phyloP scores from a whole-genome alignment of 768 basidiomycete species.

The Mrakia frigida region DNA sequence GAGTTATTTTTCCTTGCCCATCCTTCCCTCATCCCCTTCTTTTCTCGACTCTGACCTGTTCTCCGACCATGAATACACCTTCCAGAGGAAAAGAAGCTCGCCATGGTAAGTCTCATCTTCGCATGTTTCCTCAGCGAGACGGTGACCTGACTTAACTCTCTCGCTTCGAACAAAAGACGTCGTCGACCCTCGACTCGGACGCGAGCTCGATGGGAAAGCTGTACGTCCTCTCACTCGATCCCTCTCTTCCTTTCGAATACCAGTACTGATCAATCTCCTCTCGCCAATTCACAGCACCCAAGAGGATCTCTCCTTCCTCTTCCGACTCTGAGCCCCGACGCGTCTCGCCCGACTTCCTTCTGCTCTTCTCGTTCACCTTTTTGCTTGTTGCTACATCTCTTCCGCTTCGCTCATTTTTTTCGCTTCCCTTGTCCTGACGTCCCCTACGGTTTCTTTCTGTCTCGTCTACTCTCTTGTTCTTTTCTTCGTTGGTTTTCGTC shows the following conservation, averaged over 20 bases:
- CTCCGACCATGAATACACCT: constrained; percentile 42
- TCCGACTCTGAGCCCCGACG: constrained; percentile 14
- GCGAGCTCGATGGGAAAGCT: constrained; percentile 83
- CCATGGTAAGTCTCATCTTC: not conserved
- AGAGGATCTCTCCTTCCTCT: constrained; percentile 32
- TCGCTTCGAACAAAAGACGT: constrained; percentile 50
- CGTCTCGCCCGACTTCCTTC: not conserved
- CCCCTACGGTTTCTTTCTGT: not conserved
- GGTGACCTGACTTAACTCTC: not conserved
- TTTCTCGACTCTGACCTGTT: not conserved
- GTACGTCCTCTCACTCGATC: constrained; percentile 8
- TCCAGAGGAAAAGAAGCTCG: constrained; percentile 90
- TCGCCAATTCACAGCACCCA: constrained; percentile 13
- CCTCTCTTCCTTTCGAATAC: not conserved
- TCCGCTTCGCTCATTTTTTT: not conserved
- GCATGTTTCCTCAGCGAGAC: not conserved
- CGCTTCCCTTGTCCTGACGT: not conserved
- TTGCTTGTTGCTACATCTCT: not conserved
- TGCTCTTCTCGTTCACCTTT: not conserved
- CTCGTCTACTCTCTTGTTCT: not conserved
- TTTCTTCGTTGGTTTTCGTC: too few relatives aligned
- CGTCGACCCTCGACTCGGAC: constrained; percentile 36
- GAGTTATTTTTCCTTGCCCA: not conserved
- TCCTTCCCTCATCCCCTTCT: constrained; percentile 13
- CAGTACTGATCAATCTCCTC: too few relatives aligned